Percentiles rank a stretch among this genome's conserved stretches.
phyloP scores from a whole-genome alignment of 768 basidiomycete genomes.

The Calocera cornea region DNA sequence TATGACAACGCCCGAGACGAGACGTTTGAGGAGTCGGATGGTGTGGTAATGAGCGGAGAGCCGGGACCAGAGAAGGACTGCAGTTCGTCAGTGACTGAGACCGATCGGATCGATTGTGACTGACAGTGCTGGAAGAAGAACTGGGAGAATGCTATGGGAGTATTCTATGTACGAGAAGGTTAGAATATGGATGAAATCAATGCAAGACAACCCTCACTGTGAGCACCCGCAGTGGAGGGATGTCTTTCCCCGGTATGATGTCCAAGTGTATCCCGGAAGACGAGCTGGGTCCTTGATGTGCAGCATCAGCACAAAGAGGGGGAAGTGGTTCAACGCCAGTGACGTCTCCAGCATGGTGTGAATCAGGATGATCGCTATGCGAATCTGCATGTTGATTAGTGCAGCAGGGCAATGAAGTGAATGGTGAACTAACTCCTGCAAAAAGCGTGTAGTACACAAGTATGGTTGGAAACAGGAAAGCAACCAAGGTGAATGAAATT shows the following conservation, averaged over 20 bases:
- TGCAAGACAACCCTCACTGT: conserved; percentile 8
- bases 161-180: conserved; percentile 10
- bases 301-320: conserved; percentile 76
- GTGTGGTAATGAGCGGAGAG: conserved; percentile 19
- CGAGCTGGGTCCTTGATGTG: conserved; percentile 70
- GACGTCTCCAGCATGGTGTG: conserved; percentile 51
- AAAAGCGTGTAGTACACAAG: conserved; percentile 77
- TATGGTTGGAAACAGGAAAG: conserved; percentile 75
- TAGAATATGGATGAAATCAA: background rate
- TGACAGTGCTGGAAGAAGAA: conserved; percentile 22
- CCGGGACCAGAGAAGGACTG: conserved; percentile 19
- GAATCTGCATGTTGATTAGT: conserved; percentile 29
- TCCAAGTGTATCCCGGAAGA: conserved; percentile 34
- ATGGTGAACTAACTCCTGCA: conserved; percentile 30
- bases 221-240: background rate
- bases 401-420: background rate
- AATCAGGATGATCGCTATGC: conserved; percentile 39
- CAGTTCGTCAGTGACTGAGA: background rate
- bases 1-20: conserved; percentile 16
- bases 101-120: background rate
- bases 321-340: conserved; percentile 79
- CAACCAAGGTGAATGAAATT: conserved; percentile 66
- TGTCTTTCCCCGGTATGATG: background rate
- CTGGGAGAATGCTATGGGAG: conserved; percentile 16
- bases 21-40: conserved; percentile 14